Conservation (phyloP, 768 basidiomycete species). For the Russula earlei region DNA sequence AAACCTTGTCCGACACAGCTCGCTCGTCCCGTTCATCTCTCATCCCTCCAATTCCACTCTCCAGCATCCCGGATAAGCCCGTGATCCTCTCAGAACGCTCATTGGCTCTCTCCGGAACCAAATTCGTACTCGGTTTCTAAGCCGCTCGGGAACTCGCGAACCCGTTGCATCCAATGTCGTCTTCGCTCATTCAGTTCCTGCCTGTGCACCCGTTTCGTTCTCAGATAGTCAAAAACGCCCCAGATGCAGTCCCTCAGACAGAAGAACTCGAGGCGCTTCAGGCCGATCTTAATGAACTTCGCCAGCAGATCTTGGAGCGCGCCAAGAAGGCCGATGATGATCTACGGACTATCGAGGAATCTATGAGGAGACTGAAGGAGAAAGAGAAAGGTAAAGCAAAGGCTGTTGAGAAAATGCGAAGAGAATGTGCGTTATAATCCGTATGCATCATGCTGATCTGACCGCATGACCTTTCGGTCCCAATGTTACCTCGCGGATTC, state of each 20-base stretch:
- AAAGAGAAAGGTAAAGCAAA: conserved; percentile 65
- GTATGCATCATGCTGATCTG: conserved; percentile 5
- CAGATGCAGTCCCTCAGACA: conserved; percentile 58
- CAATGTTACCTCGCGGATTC: conserved; percentile 1
- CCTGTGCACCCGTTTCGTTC: conserved; percentile 45
- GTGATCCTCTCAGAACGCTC: background rate
- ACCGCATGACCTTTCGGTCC: conserved; percentile 16
- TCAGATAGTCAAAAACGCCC: conserved; percentile 48
- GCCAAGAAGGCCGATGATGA: conserved; percentile 70
- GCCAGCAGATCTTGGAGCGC: conserved; percentile 47
- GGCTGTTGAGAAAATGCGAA: conserved; percentile 61
- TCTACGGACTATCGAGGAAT: conserved; percentile 63
- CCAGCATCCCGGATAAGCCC: background rate
- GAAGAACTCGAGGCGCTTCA: conserved; percentile 64
- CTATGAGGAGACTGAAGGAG: conserved; percentile 68
- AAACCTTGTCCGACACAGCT: conserved; percentile 20
- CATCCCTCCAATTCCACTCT: background rate
- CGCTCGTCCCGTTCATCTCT: background rate
- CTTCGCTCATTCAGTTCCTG: conserved; percentile 44
- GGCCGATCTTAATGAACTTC: conserved; percentile 47
- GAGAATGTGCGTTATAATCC: conserved; percentile 53
- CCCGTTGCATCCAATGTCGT: conserved; percentile 40
- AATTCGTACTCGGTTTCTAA: conserved; percentile 1
- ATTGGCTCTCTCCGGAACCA: background rate
- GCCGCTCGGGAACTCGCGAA: conserved; percentile 6